Conservation (phyloP, 306 rosid genomes). For the Fragaria vesca region DNA sequence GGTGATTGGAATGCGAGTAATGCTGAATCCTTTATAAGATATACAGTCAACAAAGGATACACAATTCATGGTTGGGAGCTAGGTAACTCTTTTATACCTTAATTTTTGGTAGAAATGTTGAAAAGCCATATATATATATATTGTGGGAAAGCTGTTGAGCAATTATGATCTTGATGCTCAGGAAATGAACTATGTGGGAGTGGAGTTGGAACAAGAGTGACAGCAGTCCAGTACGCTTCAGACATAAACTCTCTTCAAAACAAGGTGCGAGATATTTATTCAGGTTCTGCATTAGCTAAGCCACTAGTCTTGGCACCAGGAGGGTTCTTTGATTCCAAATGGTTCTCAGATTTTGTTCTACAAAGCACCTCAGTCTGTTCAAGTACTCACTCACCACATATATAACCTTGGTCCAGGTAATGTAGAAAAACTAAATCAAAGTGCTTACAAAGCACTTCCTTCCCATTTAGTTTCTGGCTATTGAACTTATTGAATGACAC, state of each 20-base stretch:
- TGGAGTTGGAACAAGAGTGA: constrained; percentile 52
- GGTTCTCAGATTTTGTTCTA: constrained; percentile 52
- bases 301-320: constrained; percentile 73
- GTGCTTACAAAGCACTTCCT: not conserved
- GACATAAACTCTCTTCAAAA: constrained; percentile 38
- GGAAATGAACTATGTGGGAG: constrained; percentile 70
- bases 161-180: constrained; percentile 19
- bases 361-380: constrained; percentile 34
- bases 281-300: constrained; percentile 31
- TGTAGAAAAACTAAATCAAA: not conserved
- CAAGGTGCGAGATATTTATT: constrained; percentile 40
- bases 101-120: not conserved
- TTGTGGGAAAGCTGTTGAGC: not conserved
- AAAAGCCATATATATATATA: not conserved
- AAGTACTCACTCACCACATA: constrained; percentile 66
- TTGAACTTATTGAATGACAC: not conserved
- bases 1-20: constrained; percentile 62
- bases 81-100: constrained; percentile 29
- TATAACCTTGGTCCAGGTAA: constrained; percentile 85
- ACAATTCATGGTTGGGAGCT: constrained; percentile 75
- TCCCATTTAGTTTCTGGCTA: not conserved
- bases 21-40: constrained; percentile 63
- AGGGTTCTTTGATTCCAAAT: constrained; percentile 58
- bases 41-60: constrained; percentile 57
- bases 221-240: constrained; percentile 57